Evolutionary conservation across 768 basidiomycete genomes (phyloP).

Genomic region (Chalciporus piperatus): DNA sequence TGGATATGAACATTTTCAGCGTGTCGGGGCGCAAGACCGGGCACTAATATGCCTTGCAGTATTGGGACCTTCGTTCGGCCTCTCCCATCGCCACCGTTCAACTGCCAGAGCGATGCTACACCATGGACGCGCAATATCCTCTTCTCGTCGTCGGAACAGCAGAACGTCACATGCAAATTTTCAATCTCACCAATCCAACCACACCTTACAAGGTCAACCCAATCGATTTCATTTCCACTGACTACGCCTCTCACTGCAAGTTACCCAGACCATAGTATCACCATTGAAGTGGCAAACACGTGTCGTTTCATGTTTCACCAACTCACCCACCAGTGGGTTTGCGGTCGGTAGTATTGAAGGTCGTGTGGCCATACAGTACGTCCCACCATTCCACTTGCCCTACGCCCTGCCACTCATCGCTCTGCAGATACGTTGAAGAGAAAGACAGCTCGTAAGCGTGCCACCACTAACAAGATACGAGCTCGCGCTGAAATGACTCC

Average conservation of each 20-base stretch:
- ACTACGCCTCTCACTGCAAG: background rate
- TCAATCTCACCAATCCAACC: constrained; percentile 80
- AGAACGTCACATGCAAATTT: constrained; percentile 87
- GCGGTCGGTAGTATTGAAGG: constrained; percentile 88
- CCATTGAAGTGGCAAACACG: constrained; percentile 95
- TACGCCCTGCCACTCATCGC: background rate
- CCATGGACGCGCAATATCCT: constrained; percentile 77
- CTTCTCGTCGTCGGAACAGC: constrained; percentile 92
- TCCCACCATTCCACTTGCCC: constrained; percentile 11
- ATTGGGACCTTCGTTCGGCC: constrained; percentile 87
- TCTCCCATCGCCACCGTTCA: constrained; percentile 74
- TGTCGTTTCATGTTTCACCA: constrained; percentile 72
- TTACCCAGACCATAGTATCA: constrained; percentile 66
- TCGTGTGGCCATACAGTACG: constrained; percentile 93
- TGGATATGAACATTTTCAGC: background rate
- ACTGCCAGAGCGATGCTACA: constrained; percentile 90
- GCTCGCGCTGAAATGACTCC: background rate
- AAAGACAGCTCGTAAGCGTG: constrained; percentile 66
- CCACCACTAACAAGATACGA: background rate
- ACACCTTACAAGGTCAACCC: constrained; percentile 65
- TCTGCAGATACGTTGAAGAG: constrained; percentile 76
- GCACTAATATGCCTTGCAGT: constrained; percentile 37
- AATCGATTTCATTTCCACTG: constrained; percentile 12
- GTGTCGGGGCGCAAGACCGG: background rate
- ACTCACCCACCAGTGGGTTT: constrained; percentile 64